Evolutionary conservation across 2,329 filamentous ascomycete species (phyloP), one percentile per base, ranked within the genome.

Genomic region (Lecanicillium sp.): DNA sequence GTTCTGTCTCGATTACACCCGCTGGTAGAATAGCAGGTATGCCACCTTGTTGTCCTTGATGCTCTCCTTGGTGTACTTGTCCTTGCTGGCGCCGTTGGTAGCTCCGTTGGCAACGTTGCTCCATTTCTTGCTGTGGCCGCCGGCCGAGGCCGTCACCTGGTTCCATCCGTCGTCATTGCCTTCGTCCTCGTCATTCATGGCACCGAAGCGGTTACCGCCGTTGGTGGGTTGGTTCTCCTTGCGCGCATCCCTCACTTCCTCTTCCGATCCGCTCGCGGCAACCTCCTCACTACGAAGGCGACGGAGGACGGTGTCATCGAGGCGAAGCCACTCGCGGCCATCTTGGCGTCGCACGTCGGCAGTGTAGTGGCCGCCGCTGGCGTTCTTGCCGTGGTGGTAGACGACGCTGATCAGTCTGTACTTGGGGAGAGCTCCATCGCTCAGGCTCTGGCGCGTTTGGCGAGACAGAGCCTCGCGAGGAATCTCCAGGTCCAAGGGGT

Each of bases 341-440:
- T 98, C 93, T 66, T 97, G 91, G 44, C 93, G 85, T 50, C 90
- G 83, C 33, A 96, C 86, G 64, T 98, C 93, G n/a, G 94, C 91
- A 1, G 93, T 98, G 67, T 98, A 98, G 65, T 98, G 93, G 3
- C 93, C 93, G 44, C 89, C 90, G 54, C 87, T 94, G 29, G 93
- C 93, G 58, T 94, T 95, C 72, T 95, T 96, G 51, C 93, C 93
- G 58, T 98, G 93, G 61, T 98, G 93, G 63, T 98, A 98, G 19
- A 98, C 90, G 24, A 95, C 93, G 17, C 85, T 87, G 53, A 84
- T 93, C 12, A 98, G 78, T 42, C 81, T 83, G 67, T 97, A 98
- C 62, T 84, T 87, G 4, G 90, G 90, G 51, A 87, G 73, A 2
- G 82, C 80, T n/a, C 65, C 64, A 36, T 84, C 83, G 54, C 84